These are phyloP conservation scores for Boechera stricta DNA, from an alignment of 345 rosid genomes.

Conservation along the genomic window DNA sequence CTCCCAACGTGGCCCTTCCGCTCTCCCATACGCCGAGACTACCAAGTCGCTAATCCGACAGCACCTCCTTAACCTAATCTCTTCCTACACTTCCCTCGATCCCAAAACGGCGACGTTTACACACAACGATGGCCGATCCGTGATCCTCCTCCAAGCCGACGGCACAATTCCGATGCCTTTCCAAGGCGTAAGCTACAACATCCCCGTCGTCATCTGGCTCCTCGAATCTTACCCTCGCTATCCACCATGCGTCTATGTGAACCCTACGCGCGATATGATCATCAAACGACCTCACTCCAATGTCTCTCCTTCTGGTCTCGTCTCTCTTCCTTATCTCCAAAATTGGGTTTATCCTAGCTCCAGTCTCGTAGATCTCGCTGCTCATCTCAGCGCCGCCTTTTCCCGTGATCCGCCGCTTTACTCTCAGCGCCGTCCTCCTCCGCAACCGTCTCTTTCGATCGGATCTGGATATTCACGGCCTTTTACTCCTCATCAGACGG, in stretches of 20 bases:
- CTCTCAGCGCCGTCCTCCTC: constrained; percentile 70
- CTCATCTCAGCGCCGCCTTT: constrained; percentile 59
- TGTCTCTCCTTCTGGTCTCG: constrained; percentile 88
- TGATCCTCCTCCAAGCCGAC: constrained; percentile 87
- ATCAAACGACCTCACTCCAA: constrained; percentile 85
- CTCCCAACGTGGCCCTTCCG: constrained; percentile 79
- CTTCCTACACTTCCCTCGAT: constrained; percentile 66
- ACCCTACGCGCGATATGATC: constrained; percentile 95
- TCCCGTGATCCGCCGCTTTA: constrained; percentile 86
- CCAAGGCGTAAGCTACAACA: constrained; percentile 86
- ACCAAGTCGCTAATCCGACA: constrained; percentile 92
- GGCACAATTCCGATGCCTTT: constrained; percentile 86
- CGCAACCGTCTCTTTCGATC: constrained; percentile 42
- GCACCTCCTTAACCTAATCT: constrained; percentile 69
- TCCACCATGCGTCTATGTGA: constrained; percentile 86
- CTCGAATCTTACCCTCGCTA: constrained; percentile 83
- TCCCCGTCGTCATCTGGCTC: constrained; percentile 92
- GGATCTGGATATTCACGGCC: constrained; percentile 47
- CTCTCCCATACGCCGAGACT: constrained; percentile 80
- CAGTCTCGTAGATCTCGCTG: constrained; percentile 70
- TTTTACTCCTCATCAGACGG: constrained; percentile 57
- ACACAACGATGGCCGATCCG: constrained; percentile 96
- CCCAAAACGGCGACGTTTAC: constrained; percentile 90
- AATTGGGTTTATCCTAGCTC: constrained; percentile 88
- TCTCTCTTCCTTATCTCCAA: constrained; percentile 77